These are phyloP conservation scores for Leucaena leucocephala DNA, from an alignment of 306 rosid species.

Conservation along the genomic window DNA sequence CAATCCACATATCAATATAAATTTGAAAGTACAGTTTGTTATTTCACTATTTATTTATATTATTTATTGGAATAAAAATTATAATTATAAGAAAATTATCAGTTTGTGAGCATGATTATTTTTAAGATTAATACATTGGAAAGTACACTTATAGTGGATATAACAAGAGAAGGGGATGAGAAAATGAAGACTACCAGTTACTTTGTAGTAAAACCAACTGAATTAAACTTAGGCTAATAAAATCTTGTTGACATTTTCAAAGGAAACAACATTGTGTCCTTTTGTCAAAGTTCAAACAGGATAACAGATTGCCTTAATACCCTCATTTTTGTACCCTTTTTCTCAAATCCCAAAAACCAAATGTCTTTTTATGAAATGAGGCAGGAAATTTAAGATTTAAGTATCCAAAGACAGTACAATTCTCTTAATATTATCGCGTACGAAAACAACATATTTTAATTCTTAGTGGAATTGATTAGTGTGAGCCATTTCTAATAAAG, in stretches of 20 bases:
- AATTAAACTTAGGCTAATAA: not conserved
- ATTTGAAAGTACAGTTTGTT: not conserved
- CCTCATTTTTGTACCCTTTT: not conserved
- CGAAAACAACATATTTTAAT: constrained; percentile 11
- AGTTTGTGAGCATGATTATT: not conserved
- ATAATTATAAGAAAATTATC: not conserved
- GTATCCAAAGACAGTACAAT: constrained; percentile 23
- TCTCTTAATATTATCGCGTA: constrained; percentile 2
- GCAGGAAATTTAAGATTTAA: constrained; percentile 5
- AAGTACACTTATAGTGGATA: not conserved
- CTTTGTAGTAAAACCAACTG: not conserved
- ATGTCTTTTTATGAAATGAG: not conserved
- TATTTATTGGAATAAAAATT: not conserved
- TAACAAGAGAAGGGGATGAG: not conserved
- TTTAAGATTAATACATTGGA: not conserved
- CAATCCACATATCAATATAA: not conserved
- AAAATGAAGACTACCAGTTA: not conserved
- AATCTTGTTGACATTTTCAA: not conserved
- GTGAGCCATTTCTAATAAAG: not conserved
- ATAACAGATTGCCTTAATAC: not conserved
- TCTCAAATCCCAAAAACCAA: constrained; percentile 27
- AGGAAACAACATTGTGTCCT: not conserved
- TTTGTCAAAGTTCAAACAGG: not conserved
- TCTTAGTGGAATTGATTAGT: not conserved
- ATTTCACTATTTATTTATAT: not conserved